Base-by-base conservation (phyloP, 805 yeast genomes). In the Wickerhamiella brachini region DNA sequence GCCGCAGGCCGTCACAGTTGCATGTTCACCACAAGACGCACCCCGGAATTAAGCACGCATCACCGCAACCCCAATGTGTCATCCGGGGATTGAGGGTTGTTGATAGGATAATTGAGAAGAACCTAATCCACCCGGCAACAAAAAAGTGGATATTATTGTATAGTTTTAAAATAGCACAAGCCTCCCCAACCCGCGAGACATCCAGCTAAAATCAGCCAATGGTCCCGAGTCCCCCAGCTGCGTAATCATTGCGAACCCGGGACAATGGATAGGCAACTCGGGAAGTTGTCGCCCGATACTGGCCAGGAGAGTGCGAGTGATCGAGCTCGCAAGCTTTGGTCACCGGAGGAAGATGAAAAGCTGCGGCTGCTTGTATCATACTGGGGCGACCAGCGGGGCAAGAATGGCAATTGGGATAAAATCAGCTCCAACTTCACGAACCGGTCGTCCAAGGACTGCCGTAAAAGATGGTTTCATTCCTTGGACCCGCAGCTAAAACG, bases 401-500 rank as follows among this genome's bases (percentile, higher is more conserved):
- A 68, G 53, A 61, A 74, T 68, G 64, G 74, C 59, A 56, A 67
- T 58, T 67, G 69, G 71, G 63, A 72, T 55, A 60, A 70, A 52
- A 67, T 67, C 37, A 54, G 65, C 10, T 55, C 65, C 9, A 60
- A 65, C n/a, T 62, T 68, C 49, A 63, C 58, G 18, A 54, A 58
- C 37, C 64, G 95, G 49, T 81, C 83, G 58, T 74, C 86, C 12
- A 86, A 84, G 59, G 95, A 87, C 62, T 84, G 95, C 62, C 75
- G 87, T 37, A 88, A 87, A 64, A 69, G 97, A 52, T 89, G 97
- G 97, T 70, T 78, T 17, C 83, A 82, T 55, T 85, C 95, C 1
- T 67, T 89, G 42, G 93, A 87, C 64, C 97, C 97, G 1, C 77
- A 73, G 53, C 69, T 89, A 54, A 76, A 79, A 51, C 84, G 85